phyloP scores from a whole-genome alignment of 2,329 filamentous ascomycete species.

The Juglanconis oblonga region DNA sequence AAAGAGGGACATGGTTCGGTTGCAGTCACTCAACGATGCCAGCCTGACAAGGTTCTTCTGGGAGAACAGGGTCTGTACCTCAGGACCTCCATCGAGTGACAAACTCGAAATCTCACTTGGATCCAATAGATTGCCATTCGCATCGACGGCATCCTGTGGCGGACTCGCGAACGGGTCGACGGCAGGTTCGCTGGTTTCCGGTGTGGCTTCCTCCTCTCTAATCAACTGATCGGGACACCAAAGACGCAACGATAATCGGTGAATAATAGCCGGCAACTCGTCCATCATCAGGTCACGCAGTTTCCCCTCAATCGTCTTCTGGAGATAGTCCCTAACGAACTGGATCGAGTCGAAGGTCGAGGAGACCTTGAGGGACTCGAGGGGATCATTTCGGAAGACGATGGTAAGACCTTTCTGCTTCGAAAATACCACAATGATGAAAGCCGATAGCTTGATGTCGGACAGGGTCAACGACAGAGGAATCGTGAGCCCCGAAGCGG shows the following conservation, averaged over 20 bases:
- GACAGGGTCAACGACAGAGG: constrained; percentile 96
- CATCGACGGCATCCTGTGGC: constrained; percentile 78
- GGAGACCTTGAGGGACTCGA: constrained; percentile 96
- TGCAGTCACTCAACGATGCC: constrained; percentile 79
- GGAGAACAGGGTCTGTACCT: constrained; percentile 87
- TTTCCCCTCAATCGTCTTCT: constrained; percentile 93
- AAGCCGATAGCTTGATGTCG: constrained; percentile 91
- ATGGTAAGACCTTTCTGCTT: constrained; percentile 95
- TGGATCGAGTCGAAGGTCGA: constrained; percentile 99
- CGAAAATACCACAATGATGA: constrained; percentile 96
- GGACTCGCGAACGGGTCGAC: constrained; percentile 80
- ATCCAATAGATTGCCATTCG: constrained; percentile 73
- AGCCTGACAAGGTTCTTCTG: constrained; percentile 89
- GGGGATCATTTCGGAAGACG: constrained; percentile 95
- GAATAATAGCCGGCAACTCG: constrained; percentile 93
- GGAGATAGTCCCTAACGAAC: constrained; percentile 94
- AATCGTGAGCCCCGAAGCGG: constrained; percentile 88
- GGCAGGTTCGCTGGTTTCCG: constrained; percentile 53
- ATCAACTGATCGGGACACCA: constrained; percentile 85
- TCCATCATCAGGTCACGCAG: constrained; percentile 95
- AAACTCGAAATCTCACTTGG: constrained; percentile 72
- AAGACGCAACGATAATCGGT: constrained; percentile 80
- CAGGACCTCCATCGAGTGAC: constrained; percentile 73
- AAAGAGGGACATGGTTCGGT: constrained; percentile 86
- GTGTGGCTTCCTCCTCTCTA: constrained; percentile 58